Base-by-base conservation (phyloP, 2,329 filamentous ascomycete genomes). In the Fusarium bulbicola region DNA sequence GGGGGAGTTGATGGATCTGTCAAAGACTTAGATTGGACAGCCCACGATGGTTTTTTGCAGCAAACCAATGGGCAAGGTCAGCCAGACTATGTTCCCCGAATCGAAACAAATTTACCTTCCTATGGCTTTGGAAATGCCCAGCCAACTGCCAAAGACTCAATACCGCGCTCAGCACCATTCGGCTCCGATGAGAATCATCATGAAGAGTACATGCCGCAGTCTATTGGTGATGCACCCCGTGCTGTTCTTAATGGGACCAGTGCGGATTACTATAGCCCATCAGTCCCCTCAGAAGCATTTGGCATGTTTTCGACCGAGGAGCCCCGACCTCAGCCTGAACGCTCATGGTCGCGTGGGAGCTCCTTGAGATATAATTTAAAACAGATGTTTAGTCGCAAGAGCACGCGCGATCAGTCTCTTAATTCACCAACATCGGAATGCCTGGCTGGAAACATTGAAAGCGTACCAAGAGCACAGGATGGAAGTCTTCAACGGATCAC, bases 231-330 rank as follows among this genome's bases (percentile, higher is more conserved):
- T 60, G 76, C 79, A 36, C 78, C 80, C 26, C 75, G 79, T 36
- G 79, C 77, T 46, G 78, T 80, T 43, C 80, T 82, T 47, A 78
- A 74, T 61, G 82, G 80, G 42, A 81, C 78, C 43, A 85, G 79
- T 59, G 82, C 82, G 47, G 82, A 84, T 64, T 85, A 85, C 66
- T 85, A 85, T 72, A 83, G 82, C 54, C 79, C 81, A 18, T 80
- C 80, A 6, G 80, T 85, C 49, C 82, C 83, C 6, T 83, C 82
- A 6, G 81, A 82, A 59, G 82, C 81, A 10, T 84, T 84, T 68
- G 82, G 82, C 68, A 84, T 84, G 82, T 74, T 78, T 18, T 70
- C 79, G 15, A 73, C 76, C 9, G 63, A 70, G 14, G 74, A 73
- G 18, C 75, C 79, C 26, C 74, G 77, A 24, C 39, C 73, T 37